These are phyloP conservation scores for Solanum ahanhuiri DNA, from an alignment of 257 asterid genomes.

Conservation along the genomic window DNA sequence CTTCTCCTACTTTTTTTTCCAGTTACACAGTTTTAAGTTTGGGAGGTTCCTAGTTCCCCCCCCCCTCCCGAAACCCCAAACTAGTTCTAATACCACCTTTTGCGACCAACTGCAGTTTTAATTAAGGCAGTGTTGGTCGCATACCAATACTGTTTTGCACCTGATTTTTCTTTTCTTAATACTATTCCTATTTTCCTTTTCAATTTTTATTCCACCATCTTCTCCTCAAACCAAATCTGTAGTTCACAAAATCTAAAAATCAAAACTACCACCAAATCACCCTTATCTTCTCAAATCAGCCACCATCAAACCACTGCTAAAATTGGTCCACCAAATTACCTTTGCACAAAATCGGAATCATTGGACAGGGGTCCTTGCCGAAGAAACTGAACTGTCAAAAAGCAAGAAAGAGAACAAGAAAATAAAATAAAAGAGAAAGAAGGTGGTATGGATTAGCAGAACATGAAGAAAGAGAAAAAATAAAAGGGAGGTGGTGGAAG, in stretches of 20 bases:
- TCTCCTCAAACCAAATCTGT: not conserved
- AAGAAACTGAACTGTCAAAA: not conserved
- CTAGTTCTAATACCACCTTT: not conserved
- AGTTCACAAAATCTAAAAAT: not conserved
- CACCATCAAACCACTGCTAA: not conserved
- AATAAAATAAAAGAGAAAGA: not conserved
- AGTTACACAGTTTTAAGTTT: not conserved
- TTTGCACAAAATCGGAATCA: not conserved
- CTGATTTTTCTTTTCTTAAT: not conserved
- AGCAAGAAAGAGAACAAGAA: not conserved
- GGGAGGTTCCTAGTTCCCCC: not conserved
- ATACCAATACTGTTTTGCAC: not conserved
- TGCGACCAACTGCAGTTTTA: not conserved
- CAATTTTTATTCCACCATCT: not conserved
- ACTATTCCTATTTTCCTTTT: not conserved
- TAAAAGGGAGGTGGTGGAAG: not conserved
- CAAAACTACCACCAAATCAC: not conserved
- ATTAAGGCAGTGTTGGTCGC: not conserved
- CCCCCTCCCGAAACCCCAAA: not conserved
- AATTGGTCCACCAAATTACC: not conserved
- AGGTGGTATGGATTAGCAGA: not conserved
- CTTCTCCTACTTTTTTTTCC: not conserved
- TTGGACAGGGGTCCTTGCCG: not conserved
- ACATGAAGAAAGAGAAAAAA: not conserved
- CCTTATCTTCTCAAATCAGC: not conserved